Conservation (phyloP, 2,329 filamentous ascomycete species). For the Mycosphaerella sp. region DNA sequence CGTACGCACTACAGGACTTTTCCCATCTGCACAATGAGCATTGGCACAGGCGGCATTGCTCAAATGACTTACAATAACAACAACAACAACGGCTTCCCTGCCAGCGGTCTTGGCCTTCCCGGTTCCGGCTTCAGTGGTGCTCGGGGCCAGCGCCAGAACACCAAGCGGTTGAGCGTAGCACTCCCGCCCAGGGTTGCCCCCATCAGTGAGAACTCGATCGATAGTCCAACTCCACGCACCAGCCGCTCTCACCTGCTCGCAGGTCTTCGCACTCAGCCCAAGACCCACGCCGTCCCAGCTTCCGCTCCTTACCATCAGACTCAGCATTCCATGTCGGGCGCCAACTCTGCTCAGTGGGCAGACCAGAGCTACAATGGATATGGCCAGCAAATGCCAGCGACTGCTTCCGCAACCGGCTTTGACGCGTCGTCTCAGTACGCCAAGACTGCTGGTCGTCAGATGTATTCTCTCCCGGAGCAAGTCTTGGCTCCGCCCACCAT, state of each 20-base stretch:
- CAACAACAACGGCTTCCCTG: conserved; percentile 47
- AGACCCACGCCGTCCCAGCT: conserved; percentile 66
- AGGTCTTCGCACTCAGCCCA: conserved; percentile 86
- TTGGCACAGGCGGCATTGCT: conserved; percentile 99
- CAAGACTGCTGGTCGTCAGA: conserved; percentile 47
- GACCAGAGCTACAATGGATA: conserved; percentile 37
- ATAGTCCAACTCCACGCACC: conserved; percentile 76
- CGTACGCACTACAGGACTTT: conserved; percentile 14
- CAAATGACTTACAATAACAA: conserved; percentile 72
- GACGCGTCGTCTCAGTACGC: conserved; percentile 40
- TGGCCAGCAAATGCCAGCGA: conserved; percentile 50
- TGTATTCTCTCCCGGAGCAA: conserved; percentile 73
- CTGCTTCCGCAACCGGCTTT: conserved; percentile 50
- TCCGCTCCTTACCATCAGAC: conserved; percentile 56
- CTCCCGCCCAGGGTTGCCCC: conserved; percentile 62
- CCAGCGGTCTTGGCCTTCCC: conserved; percentile 67
- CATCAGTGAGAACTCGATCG: conserved; percentile 60
- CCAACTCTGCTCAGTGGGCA: conserved; percentile 45
- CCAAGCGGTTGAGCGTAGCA: conserved; percentile 81
- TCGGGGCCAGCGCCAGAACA: conserved; percentile 67
- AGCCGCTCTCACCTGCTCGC: conserved; percentile 92
- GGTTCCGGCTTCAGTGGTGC: conserved; percentile 70
- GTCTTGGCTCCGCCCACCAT: conserved; percentile 76
- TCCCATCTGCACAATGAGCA: conserved; percentile 40
- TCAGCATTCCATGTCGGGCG: conserved; percentile 41